Evolutionary conservation across 2,329 filamentous ascomycete genomes (phyloP), one percentile per base, ranked within the genome.

Genomic region (Salinomyces thailandicus): DNA sequence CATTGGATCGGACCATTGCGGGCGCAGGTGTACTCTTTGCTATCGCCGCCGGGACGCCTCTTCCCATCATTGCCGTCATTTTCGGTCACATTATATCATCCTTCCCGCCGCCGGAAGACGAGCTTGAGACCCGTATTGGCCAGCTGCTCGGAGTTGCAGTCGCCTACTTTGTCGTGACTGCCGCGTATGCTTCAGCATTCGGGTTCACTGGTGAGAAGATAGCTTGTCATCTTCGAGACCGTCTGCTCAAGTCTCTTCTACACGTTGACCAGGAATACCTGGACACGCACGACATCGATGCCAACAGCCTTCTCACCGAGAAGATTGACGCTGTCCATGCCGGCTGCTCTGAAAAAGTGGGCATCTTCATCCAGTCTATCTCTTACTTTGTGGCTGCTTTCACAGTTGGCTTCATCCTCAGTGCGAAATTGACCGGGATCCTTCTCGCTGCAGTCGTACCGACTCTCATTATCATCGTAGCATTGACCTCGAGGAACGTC

Each of bases 181-280:
- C 64, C 52, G 58, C 61, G 12, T 72, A 68, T 57, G 62, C 65
- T 2, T 62, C 65, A 15, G 64, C 62, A 35, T 73, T 68, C 61
- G 65, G 65, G 2, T 55, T 71, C 9, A 59, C 68, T 12, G 67
- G 69, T 11, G 67, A 71, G 45, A 60, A 63, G 31, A 61, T 72
- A 8, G 66, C 67, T 4, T 57, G 67, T 38, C 62, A 61, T 19
- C 53, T 70, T 5, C 59, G 69, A 31, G 62, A 64, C 39, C 58
- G 59, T 24, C 58, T 71, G 19, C 55, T 73, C 11, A 53, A 66
- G 22, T 63, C 63, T 40, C 60, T 68, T 5, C 51, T 73, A 15
- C 63, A 69, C 18, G 62, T 71, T 49, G 68, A 72, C 35, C 66
- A 69, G 46, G 58, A 66, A 8, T 73, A 68, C 46, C 68, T 70